A percentile compares a stretch with the other conserved stretches of the same genome.
Evolutionary conservation across 2,329 filamentous ascomycete species (phyloP).

Genomic region (Arthrobotrys sphaeroides): DNA sequence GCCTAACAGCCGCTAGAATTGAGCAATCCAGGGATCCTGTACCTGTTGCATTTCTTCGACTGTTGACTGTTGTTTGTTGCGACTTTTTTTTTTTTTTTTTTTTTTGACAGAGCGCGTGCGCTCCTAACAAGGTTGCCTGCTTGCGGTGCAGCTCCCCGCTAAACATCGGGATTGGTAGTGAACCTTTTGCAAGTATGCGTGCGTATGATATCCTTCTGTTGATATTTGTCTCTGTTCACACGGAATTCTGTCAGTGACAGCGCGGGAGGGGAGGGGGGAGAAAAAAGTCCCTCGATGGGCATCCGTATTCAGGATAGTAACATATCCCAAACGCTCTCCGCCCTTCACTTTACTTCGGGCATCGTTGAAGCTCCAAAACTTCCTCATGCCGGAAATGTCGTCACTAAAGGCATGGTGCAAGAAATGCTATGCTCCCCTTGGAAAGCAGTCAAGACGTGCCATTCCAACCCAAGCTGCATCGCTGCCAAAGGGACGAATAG

Average conservation of each 20-base stretch:
- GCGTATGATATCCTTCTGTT: background rate
- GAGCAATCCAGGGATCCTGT: conserved; percentile 48
- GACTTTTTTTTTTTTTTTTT: conserved; percentile 14
- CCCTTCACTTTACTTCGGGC: conserved; percentile 34
- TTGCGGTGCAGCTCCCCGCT: conserved; percentile 30
- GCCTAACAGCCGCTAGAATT: conserved; percentile 45
- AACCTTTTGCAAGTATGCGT: background rate
- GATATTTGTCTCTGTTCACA: conserved; percentile 1
- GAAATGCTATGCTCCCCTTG: conserved; percentile 8
- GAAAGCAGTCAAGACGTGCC: conserved; percentile 20
- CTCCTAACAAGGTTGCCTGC: conserved; percentile 27
- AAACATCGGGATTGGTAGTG: conserved; percentile 40
- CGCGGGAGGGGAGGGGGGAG: background rate
- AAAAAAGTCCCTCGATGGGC: conserved; percentile 30
- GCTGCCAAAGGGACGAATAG: conserved; percentile 13
- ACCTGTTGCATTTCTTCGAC: conserved; percentile 31
- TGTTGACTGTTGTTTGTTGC: conserved; percentile 35
- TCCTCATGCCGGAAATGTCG: conserved; percentile 48
- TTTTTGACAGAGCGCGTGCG: conserved; percentile 31
- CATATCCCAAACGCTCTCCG: conserved; percentile 33
- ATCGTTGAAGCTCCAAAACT: conserved; percentile 39
- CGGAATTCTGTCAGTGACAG: conserved; percentile 1
- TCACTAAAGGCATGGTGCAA: conserved; percentile 43
- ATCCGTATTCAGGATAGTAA: conserved; percentile 29
- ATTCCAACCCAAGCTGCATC: conserved; percentile 19